Evolutionary conservation across 2,329 filamentous ascomycete genomes (phyloP).

Genomic region (Penicillium paneum): DNA sequence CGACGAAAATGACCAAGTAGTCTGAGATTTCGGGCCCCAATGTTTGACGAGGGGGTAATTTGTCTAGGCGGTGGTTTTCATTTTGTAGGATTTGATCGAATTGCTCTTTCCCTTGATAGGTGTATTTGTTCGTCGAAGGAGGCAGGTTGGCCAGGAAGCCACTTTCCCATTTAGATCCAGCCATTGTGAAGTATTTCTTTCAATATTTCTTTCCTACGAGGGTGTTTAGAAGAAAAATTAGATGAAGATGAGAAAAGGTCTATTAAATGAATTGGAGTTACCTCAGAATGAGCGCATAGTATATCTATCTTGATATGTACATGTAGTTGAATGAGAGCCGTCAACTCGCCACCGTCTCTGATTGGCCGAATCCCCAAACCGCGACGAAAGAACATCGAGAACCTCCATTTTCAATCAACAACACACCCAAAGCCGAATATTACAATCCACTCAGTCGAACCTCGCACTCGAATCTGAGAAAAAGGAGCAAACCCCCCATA

Average conservation of each 20-base stretch:
- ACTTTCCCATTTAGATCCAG: neutral
- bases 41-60: too few species aligned
- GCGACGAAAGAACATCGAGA: neutral
- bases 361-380: slow-evolving; percentile 18
- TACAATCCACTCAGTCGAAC: neutral
- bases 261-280: too few species aligned
- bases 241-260: neutral
- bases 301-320: too few species aligned
- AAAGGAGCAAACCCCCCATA: neutral
- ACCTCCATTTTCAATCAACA: neutral
- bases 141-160: neutral
- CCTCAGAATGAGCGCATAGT: too few species aligned
- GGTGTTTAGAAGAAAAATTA: neutral
- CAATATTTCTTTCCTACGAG: neutral
- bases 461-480: neutral
- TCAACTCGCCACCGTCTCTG: slow-evolving; percentile 11
- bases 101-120: neutral
- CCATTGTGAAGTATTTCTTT: neutral
- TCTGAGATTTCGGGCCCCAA: neutral
- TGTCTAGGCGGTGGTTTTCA: neutral
- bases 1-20: neutral
- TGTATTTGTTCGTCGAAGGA: neutral
- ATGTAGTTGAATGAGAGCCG: too few species aligned
- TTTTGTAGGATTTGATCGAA: neutral
- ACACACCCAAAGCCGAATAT: neutral